These are phyloP conservation scores for Chimonanthus salicifolius DNA, from an alignment of 164 flowering plant species.

Conservation along the genomic window DNA sequence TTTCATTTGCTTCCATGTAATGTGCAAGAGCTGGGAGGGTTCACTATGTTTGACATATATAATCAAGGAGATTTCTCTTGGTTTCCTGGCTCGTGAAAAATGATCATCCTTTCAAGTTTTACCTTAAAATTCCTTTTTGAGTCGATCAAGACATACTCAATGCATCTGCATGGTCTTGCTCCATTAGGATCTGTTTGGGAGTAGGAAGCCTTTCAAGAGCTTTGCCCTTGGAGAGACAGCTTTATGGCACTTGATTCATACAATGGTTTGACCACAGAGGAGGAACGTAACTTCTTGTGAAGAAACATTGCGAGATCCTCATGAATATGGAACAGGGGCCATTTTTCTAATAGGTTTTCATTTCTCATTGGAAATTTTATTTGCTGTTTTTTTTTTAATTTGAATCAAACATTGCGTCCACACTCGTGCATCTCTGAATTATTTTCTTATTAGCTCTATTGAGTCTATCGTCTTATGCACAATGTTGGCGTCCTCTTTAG, in stretches of 20 bases:
- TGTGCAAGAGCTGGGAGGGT: no score
- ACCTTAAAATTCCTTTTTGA: no score
- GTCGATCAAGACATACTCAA: no score
- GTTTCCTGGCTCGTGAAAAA: no score
- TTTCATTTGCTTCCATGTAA: no score
- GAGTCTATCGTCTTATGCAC: background rate
- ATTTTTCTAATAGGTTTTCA: background rate
- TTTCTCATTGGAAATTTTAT: background rate
- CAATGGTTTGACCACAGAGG: background rate
- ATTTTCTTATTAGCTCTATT: background rate
- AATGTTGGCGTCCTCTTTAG: background rate
- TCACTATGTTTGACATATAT: no score
- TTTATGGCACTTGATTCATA: background rate
- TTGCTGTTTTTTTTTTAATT: background rate
- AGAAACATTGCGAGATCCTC: background rate
- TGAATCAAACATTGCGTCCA: background rate
- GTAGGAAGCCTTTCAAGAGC: background rate
- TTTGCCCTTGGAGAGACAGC: background rate
- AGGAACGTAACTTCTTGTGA: background rate
- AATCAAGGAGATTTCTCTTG: no score
- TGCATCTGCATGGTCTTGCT: no score
- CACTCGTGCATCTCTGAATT: background rate
- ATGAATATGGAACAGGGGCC: background rate
- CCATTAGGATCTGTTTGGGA: no score
- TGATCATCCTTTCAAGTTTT: no score